Conservation (phyloP, 192 early-diverging fungal genomes). For the Coemansia sp. region DNA sequence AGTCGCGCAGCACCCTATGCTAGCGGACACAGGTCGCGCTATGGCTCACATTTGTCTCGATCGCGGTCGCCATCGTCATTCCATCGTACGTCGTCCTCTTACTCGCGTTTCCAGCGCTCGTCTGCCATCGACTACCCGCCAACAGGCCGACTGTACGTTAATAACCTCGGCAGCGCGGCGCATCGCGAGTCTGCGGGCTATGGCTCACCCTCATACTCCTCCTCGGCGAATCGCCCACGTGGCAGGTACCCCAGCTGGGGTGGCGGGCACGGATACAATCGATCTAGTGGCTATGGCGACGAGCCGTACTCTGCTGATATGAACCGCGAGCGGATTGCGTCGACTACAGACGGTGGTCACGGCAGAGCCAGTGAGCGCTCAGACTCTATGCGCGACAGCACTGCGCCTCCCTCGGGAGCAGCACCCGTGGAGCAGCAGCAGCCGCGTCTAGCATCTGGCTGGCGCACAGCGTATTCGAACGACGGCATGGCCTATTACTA, state of each 20-base stretch:
- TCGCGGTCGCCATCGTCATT: slow-evolving; percentile 32
- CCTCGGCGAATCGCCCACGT: slow-evolving; percentile 8
- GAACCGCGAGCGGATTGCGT: neutral
- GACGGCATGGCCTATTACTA: slow-evolving; percentile 52
- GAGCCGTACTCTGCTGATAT: neutral
- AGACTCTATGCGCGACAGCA: neutral
- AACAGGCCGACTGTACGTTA: slow-evolving; percentile 2
- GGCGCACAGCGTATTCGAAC: slow-evolving; percentile 44
- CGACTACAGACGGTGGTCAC: neutral
- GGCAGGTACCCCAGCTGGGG: slow-evolving; percentile 23
- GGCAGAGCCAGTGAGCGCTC: neutral
- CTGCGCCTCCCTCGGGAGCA: neutral
- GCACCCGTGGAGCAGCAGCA: neutral
- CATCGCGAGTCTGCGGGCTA: neutral
- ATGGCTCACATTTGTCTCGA: slow-evolving; percentile 18
- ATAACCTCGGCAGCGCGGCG: neutral
- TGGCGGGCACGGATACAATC: slow-evolving; percentile 1
- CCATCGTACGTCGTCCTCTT: slow-evolving; percentile 10
- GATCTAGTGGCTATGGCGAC: neutral
- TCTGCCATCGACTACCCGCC: slow-evolving; percentile 4
- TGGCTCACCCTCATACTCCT: neutral
- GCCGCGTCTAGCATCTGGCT: slow-evolving; percentile 40
- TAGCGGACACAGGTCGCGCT: slow-evolving; percentile 16
- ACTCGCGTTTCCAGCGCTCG: slow-evolving; percentile 19
- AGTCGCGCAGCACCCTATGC: slow-evolving; percentile 11